Evolutionary conservation across 257 asterid genomes (phyloP).

Genomic region (Nicotiana benthamiana): DNA sequence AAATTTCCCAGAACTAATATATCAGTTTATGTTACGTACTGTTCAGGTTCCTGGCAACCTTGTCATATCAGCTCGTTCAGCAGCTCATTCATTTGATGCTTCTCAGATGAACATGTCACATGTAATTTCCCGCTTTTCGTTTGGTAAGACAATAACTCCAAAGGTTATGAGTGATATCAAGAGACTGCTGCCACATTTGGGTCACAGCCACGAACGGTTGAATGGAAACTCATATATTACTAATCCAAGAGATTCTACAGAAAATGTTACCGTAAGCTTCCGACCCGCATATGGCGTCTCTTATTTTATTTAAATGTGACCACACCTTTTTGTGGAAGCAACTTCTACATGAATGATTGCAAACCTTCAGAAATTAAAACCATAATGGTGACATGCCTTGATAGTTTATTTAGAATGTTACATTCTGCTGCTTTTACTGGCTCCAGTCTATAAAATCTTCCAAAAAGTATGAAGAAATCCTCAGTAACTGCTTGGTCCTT

Average conservation of each 20-base stretch:
- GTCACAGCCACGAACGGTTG: conserved; percentile 71
- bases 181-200: conserved; percentile 67
- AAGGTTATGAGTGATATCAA: conserved; percentile 60
- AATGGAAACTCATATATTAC: conserved; percentile 65
- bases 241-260: conserved; percentile 71
- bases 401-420: not conserved
- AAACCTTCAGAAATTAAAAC: not conserved
- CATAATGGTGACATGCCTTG: not conserved
- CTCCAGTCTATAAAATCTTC: not conserved
- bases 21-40: conserved; percentile 7
- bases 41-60: conserved; percentile 94
- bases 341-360: not conserved
- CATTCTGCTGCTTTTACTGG: not conserved
- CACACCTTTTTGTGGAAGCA: not conserved
- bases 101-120: conserved; percentile 99
- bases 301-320: not conserved
- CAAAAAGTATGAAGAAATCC: not conserved
- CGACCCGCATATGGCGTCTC: not conserved
- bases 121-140: conserved; percentile 64
- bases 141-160: conserved; percentile 74
- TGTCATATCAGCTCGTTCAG: conserved; percentile 82
- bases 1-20: not conserved
- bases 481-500: not conserved
- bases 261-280: conserved; percentile 87
- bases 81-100: conserved; percentile 87